Evolutionary conservation across 345 rosid species (phyloP), one percentile per base, ranked within the genome.

Genomic region (Psidium guajava): DNA sequence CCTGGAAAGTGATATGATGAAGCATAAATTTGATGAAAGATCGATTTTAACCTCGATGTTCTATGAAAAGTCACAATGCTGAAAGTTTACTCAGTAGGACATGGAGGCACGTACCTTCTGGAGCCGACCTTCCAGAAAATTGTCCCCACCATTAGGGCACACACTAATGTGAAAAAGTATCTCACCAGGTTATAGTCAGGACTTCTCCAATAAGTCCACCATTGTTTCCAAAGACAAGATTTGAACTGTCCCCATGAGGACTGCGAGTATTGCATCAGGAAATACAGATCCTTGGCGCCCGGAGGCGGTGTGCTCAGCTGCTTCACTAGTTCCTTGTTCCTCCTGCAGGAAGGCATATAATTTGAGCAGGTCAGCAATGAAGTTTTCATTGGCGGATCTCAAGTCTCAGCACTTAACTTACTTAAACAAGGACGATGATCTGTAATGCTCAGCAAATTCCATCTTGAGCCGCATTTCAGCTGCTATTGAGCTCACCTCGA

Each of bases 401-500:
- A 22, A 80, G 52, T 32, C 56, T 55, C 54, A 55, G 59, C 5
- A n/a, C 25, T 87, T 83, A 51, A 88, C 98, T 86, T 89, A 94
- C 98, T 90, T 90, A 86, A 86, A 44, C 83, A 94, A 88, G 32
- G 95, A 83, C 81, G 98, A 92, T 53, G 90, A 87, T 81, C 86
- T 91, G 92, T 94, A 92, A 85, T 90, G 64, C 54, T 94, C 94
- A n/a, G 96, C 95, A 84, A 96, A 96, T 89, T 96, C 98, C 42
- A 92, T 91, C 84, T 90, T 90, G 25, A 96, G 94, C 52, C 92
- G 88, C 3, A 90, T 86, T 89, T 96, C 98, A 36, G 92, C 93
- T 44, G 98, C 94, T 13, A 89, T 55, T n/a, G 98, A 94, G 89
- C 95, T 96, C 86, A 94, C 98, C 95, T 94, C 98, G 49, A 94